These are phyloP conservation scores for Dendrothele bispora DNA, from an alignment of 768 basidiomycete species.

Conservation along the genomic window DNA sequence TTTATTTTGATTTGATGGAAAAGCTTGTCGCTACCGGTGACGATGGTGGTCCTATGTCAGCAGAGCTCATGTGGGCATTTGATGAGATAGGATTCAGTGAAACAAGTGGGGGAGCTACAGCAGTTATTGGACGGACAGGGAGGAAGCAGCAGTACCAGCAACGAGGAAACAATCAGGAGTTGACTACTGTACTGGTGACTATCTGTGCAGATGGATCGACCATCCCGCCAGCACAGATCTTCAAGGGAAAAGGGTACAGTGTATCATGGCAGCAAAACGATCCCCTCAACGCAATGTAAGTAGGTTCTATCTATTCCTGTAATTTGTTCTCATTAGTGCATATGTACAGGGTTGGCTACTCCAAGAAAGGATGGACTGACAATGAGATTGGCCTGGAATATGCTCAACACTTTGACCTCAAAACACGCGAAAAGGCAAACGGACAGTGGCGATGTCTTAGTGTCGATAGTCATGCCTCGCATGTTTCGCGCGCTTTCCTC, in stretches of 20 bases:
- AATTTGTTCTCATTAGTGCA: too few relatives aligned
- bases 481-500: too few relatives aligned
- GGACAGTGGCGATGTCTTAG: too few relatives aligned
- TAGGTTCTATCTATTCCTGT: not conserved
- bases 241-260: constrained; percentile 27
- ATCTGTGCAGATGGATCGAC: constrained; percentile 40
- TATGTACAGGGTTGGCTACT: too few relatives aligned
- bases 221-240: constrained; percentile 36
- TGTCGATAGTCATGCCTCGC: too few relatives aligned
- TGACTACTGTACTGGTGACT: constrained; percentile 33
- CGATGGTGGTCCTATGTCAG: not conserved
- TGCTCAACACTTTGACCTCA: too few relatives aligned
- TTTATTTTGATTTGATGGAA: constrained; percentile 33
- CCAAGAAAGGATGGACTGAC: too few relatives aligned
- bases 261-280: constrained; percentile 38
- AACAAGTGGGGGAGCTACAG: not conserved
- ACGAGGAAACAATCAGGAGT: constrained; percentile 26
- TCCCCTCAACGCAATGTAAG: constrained; percentile 39
- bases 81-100: not conserved
- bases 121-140: constrained; percentile 25
- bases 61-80: constrained; percentile 2
- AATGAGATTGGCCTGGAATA: too few relatives aligned
- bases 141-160: constrained; percentile 29
- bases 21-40: constrained; percentile 12
- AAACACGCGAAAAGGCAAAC: too few relatives aligned